A percentile compares a stretch with the other conserved stretches of the same genome.
These are phyloP conservation scores for Nepenthes gracilis DNA, from an alignment of 148 eudicot genomes.

Conservation along the genomic window DNA sequence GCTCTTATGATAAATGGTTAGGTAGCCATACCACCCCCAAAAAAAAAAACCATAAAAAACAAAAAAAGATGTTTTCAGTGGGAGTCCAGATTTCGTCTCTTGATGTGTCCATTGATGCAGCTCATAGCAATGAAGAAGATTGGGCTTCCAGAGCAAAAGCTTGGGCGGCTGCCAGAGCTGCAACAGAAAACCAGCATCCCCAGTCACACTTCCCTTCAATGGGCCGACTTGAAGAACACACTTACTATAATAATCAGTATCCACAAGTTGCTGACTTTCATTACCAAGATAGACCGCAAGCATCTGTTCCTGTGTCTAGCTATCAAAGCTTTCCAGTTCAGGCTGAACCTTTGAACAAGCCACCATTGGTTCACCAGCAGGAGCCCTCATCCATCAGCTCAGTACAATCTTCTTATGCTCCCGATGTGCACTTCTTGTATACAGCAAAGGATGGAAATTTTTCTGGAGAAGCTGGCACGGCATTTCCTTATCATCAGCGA, in stretches of 20 bases:
- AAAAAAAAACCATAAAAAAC: no score
- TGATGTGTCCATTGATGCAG: conserved; percentile 17
- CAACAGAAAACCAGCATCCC: conserved; percentile 48
- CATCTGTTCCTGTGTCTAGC: conserved; percentile 31
- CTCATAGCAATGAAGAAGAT: conserved; percentile 74
- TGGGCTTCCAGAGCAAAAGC: conserved; percentile 96
- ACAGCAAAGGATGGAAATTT: conserved; percentile 40
- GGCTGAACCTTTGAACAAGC: conserved; percentile 16
- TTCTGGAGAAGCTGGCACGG: conserved; percentile 33
- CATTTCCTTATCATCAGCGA: conserved; percentile 42
- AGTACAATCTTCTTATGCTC: conserved; percentile 37
- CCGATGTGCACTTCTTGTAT: conserved; percentile 40
- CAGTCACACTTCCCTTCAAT: conserved; percentile 36
- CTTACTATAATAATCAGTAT: conserved; percentile 51
- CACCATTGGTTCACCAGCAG: conserved; percentile 23
- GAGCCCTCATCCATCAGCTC: conserved; percentile 44
- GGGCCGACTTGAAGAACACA: conserved; percentile 34
- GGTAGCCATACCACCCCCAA: no score
- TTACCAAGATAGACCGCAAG: conserved; percentile 38
- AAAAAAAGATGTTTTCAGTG: no score
- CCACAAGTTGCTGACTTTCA: conserved; percentile 37
- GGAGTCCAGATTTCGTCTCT: not conserved
- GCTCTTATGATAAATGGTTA: no score
- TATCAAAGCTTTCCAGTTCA: conserved; percentile 45
- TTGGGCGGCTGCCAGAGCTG: conserved; percentile 80